Evolutionary conservation across 2,329 filamentous ascomycete genomes (phyloP).

Genomic region (Chaetomiaceae sp.): DNA sequence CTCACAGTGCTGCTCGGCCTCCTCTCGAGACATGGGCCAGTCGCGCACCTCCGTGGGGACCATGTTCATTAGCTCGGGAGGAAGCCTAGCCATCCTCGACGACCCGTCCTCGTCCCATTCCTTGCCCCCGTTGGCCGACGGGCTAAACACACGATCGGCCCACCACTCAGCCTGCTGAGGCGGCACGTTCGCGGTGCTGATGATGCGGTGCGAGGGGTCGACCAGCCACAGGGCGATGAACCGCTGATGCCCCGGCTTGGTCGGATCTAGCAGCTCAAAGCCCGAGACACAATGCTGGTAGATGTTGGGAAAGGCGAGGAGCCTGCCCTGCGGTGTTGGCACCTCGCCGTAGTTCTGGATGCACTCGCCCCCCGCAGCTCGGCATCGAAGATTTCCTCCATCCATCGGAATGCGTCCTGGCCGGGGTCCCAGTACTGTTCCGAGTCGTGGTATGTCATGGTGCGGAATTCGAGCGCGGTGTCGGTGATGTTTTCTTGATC

Average conservation of each 20-base stretch:
- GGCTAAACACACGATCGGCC: slow-evolving; percentile 24
- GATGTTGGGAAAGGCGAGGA: too few relatives aligned
- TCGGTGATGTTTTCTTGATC: slow-evolving; percentile 47
- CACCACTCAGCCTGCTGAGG: slow-evolving; percentile 36
- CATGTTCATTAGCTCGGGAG: slow-evolving; percentile 27
- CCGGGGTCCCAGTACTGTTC: not conserved
- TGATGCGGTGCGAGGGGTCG: too few relatives aligned
- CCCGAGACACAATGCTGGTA: too few relatives aligned
- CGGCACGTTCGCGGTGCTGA: slow-evolving; percentile 39
- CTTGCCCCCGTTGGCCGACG: not conserved
- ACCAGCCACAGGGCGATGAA: too few relatives aligned
- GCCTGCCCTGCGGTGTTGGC: too few relatives aligned
- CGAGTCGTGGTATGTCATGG: slow-evolving; percentile 23
- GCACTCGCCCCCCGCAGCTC: too few relatives aligned
- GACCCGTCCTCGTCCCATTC: not conserved
- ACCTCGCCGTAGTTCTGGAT: slow-evolving; percentile 26
- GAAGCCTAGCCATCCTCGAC: slow-evolving; percentile 18
- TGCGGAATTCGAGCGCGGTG: slow-evolving; percentile 41
- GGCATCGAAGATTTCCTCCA: slow-evolving; percentile 1
- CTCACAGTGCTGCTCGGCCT: slow-evolving; percentile 35
- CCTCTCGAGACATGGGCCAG: slow-evolving; percentile 26
- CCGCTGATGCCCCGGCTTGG: too few relatives aligned
- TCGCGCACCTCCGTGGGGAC: slow-evolving; percentile 14
- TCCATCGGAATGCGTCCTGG: slow-evolving; percentile 19
- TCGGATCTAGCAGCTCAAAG: too few relatives aligned